Evolutionary conservation across 1,284 basidiomycete species (phyloP).

Genomic region (Cerrena zonata): DNA sequence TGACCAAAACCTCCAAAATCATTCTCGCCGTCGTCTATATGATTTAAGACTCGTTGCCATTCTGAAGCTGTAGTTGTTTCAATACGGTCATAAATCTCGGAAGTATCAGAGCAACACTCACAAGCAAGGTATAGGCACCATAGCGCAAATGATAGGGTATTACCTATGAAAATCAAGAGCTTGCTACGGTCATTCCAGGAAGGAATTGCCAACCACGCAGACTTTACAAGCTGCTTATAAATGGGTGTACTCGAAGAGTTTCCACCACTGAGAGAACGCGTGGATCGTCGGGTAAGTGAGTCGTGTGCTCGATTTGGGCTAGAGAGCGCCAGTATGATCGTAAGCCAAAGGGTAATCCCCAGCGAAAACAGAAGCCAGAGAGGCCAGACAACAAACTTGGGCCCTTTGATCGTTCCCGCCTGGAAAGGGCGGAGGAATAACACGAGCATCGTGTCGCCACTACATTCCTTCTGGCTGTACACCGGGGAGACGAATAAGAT

Average conservation of each 20-base stretch:
- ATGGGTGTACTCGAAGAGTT: slow-evolving; percentile 10
- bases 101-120: slow-evolving; percentile 8
- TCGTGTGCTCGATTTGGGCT: slow-evolving; percentile 18
- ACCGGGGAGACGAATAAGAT: slow-evolving; percentile 23
- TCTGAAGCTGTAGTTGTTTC: slow-evolving; percentile 18
- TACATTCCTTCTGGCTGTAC: slow-evolving; percentile 24
- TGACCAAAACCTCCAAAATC: slow-evolving; percentile 25
- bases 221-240: slow-evolving; percentile 7
- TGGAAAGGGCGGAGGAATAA: slow-evolving; percentile 20
- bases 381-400: slow-evolving; percentile 22
- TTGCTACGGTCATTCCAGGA: slow-evolving; percentile 11
- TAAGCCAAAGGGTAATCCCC: slow-evolving; percentile 21
- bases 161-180: slow-evolving; percentile 18
- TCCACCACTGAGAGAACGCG: slow-evolving; percentile 2
- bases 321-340: slow-evolving; percentile 22
- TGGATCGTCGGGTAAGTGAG: slow-evolving; percentile 8
- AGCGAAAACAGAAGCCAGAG: slow-evolving; percentile 27
- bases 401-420: slow-evolving; percentile 17
- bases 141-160: slow-evolving; percentile 14
- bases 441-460: slow-evolving; percentile 19
- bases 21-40: slow-evolving; percentile 23
- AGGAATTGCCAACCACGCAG: slow-evolving; percentile 8
- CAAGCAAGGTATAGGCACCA: slow-evolving; percentile 23
- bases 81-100: background rate
- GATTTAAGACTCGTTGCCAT: slow-evolving; percentile 20